Evolutionary conservation across 495 filamentous ascomycete genomes (phyloP).

Genomic region (Penicillium subrubescens): DNA sequence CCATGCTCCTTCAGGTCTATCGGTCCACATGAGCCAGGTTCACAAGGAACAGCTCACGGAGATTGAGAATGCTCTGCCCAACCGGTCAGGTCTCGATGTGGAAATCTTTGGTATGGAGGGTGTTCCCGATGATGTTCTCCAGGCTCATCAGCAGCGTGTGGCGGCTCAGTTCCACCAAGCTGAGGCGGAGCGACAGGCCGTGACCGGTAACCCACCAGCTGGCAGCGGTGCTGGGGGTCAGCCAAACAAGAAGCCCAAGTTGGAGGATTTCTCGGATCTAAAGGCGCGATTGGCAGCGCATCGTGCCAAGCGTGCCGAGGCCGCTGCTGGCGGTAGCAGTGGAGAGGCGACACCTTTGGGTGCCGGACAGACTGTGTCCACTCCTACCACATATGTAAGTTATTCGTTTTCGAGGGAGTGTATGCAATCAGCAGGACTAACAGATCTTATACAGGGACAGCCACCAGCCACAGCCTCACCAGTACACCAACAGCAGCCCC

Average conservation of each 20-base stretch:
- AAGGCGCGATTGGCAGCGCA: constrained; percentile 83
- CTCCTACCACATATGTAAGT: constrained; percentile 56
- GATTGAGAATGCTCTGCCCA: constrained; percentile 89
- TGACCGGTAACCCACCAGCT: constrained; percentile 79
- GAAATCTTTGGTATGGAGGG: constrained; percentile 99
- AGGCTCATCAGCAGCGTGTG: constrained; percentile 82
- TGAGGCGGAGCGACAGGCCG: constrained; percentile 77
- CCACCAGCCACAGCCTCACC: constrained; percentile 28
- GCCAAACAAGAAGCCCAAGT: constrained; percentile 75
- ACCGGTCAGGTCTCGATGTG: constrained; percentile 78
- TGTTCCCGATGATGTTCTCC: constrained; percentile 81
- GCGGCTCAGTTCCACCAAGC: constrained; percentile 79
- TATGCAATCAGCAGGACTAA: constrained; percentile 11
- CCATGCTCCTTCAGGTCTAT: constrained; percentile 63
- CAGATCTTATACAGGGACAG: constrained; percentile 24
- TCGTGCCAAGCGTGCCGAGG: constrained; percentile 68
- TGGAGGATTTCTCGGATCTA: constrained; percentile 73
- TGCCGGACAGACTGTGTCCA: constrained; percentile 55
- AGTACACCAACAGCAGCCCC: constrained; percentile 20
- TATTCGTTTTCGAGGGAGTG: constrained; percentile 14
- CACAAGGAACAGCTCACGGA: constrained; percentile 86
- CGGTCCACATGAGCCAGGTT: constrained; percentile 96
- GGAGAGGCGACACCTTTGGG: constrained; percentile 62
- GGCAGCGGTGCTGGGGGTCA: constrained; percentile 56
- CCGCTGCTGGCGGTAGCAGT: constrained; percentile 57